Evolutionary conservation across 2,329 filamentous ascomycete genomes (phyloP).

Genomic region (Chalaropsis thielavioides): DNA sequence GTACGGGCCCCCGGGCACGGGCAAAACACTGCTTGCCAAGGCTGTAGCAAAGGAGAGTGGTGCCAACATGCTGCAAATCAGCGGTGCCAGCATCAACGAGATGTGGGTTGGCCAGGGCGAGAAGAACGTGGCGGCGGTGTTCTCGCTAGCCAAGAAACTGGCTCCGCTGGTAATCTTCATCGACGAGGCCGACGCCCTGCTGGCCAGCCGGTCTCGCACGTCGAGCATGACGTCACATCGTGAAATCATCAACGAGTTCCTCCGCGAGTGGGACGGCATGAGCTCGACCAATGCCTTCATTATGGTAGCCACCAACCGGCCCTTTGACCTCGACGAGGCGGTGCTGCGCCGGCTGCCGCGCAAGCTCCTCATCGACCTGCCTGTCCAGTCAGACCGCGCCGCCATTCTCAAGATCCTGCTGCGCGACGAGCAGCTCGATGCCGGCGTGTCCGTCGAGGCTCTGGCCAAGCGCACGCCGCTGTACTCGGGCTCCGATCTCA

Average conservation of each 20-base stretch:
- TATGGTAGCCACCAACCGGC: conserved; percentile 94
- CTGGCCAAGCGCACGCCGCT: conserved; percentile 55
- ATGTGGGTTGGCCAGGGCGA: conserved; percentile 95
- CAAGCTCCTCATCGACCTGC: conserved; percentile 59
- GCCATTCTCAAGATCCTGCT: conserved; percentile 60
- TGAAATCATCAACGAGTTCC: conserved; percentile 90
- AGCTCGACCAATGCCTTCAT: conserved; percentile 73
- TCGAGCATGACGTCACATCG: conserved; percentile 57
- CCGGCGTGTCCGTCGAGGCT: conserved; percentile 43
- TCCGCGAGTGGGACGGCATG: conserved; percentile 94
- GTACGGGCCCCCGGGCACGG: conserved; percentile 75
- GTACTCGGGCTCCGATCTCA: conserved; percentile 72
- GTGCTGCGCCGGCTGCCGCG: conserved; percentile 63
- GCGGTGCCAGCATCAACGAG: conserved; percentile 81
- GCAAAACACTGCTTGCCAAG: conserved; percentile 56
- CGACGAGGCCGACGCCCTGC: conserved; percentile 87
- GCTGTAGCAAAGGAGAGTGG: conserved; percentile 54
- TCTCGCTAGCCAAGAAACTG: conserved; percentile 79
- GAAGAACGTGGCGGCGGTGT: conserved; percentile 88
- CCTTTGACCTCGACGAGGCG: conserved; percentile 85
- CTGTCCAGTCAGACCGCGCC: conserved; percentile 48
- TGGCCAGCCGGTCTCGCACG: conserved; percentile 57
- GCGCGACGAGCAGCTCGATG: conserved; percentile 48
- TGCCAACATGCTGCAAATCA: conserved; percentile 70
- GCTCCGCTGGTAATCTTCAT: conserved; percentile 91